Evolutionary conservation across 306 rosid genomes (phyloP).

Genomic region (Fragaria vesca): DNA sequence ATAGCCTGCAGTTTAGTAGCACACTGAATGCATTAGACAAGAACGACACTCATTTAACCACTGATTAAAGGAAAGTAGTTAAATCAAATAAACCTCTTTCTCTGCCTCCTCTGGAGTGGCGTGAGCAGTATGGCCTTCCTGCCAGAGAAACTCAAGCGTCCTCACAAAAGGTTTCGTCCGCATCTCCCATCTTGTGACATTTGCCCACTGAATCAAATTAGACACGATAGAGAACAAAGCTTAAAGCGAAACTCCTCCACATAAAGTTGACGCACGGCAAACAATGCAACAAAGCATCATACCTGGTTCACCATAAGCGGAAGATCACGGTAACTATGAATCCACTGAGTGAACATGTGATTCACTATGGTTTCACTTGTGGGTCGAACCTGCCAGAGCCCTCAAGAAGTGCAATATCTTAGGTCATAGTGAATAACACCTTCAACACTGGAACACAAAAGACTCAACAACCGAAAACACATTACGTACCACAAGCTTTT

Average conservation of each 20-base stretch:
- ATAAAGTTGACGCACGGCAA: constrained; percentile 5
- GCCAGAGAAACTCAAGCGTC: constrained; percentile 98
- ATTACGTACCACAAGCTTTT: constrained; percentile 80
- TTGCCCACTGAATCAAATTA: constrained; percentile 73
- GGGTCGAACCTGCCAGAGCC: constrained; percentile 90
- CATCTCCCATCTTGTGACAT: constrained; percentile 99
- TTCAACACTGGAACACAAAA: neutral
- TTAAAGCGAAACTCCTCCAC: neutral
- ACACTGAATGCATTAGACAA: constrained; percentile 22
- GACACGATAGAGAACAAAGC: constrained; percentile 15
- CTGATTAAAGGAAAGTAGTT: constrained; percentile 4
- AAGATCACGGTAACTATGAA: constrained; percentile 94
- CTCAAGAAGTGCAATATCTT: constrained; percentile 77
- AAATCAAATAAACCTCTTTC: constrained; percentile 63
- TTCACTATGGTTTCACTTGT: constrained; percentile 95
- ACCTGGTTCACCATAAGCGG: constrained; percentile 94
- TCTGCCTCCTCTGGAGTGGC: constrained; percentile 90
- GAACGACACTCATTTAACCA: neutral
- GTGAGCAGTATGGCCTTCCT: constrained; percentile 99
- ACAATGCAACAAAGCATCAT: constrained; percentile 16
- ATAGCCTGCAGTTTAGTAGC: constrained; percentile 71
- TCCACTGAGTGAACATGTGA: constrained; percentile 99
- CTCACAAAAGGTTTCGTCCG: constrained; percentile 94
- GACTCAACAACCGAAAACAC: neutral
- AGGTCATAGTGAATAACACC: constrained; percentile 44